phyloP scores from a whole-genome alignment of 2,329 filamentous ascomycete genomes.

The Alternaria brassicae region DNA sequence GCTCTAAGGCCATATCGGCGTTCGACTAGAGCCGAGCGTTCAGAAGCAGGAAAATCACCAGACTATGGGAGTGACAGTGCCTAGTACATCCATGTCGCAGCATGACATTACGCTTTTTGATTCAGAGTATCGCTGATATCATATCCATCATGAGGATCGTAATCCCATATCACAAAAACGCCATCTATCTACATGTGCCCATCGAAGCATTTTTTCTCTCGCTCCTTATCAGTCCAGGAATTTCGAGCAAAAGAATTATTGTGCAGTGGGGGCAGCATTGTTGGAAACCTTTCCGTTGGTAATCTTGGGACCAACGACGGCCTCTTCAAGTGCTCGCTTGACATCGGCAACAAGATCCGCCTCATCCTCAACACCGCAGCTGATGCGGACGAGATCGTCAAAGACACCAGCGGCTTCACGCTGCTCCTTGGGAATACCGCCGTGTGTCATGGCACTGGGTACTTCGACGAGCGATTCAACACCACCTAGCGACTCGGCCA shows the following conservation, averaged over 20 bases:
- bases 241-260: not conserved
- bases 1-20: not conserved
- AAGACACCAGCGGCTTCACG: constrained; percentile 92
- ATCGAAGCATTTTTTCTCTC: not conserved
- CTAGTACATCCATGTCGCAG: not conserved
- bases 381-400: constrained; percentile 91
- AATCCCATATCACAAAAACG: not conserved
- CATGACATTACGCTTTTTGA: not conserved
- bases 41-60: not conserved
- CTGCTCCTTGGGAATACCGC: constrained; percentile 89
- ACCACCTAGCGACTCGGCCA: constrained; percentile 91
- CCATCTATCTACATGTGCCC: constrained; percentile 2
- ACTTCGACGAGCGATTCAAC: constrained; percentile 93
- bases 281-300: constrained; percentile 22
- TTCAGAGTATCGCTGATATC: not conserved
- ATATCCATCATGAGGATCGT: not conserved
- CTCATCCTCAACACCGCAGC: constrained; percentile 92
- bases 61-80: not conserved
- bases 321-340: constrained; percentile 79
- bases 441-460: constrained; percentile 95
- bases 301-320: constrained; percentile 63
- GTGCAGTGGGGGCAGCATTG: not conserved
- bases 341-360: constrained; percentile 85
- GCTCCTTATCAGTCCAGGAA: not conserved
- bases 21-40: not conserved